Percentiles rank a stretch among this genome's conserved stretches.
These are phyloP conservation scores for Hypomontagnella submonticulosa DNA, from an alignment of 495 filamentous ascomycete genomes.

Conservation along the genomic window DNA sequence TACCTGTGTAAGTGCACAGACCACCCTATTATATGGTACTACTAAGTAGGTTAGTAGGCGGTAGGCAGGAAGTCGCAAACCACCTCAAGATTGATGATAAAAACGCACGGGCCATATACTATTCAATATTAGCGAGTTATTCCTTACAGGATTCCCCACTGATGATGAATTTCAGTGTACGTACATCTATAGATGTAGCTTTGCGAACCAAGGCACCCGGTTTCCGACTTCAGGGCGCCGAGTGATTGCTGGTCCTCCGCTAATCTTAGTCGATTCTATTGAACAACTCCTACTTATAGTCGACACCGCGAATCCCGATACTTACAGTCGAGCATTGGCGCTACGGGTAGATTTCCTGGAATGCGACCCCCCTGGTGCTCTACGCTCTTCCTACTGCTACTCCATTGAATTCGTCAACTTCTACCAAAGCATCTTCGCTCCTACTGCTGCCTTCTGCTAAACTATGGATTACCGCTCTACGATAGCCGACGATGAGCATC, in stretches of 20 bases:
- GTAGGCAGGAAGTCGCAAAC: too few relatives aligned
- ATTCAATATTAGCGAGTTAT: neutral
- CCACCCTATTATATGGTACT: neutral
- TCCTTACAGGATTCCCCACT: constrained; percentile 27
- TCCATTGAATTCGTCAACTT: constrained; percentile 6
- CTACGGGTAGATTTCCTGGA: constrained; percentile 9
- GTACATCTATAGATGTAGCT: too few relatives aligned
- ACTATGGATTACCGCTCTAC: constrained; percentile 87
- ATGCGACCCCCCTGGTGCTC: constrained; percentile 29
- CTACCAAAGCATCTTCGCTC: constrained; percentile 8
- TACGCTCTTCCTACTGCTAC: constrained; percentile 6
- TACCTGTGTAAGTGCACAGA: constrained; percentile 10
- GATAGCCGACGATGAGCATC: constrained; percentile 77
- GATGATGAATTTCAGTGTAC: constrained; percentile 38
- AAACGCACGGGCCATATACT: constrained; percentile 16
- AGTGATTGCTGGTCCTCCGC: constrained; percentile 17
- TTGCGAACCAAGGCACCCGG: constrained; percentile 18
- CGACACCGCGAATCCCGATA: neutral
- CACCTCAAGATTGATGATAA: too few relatives aligned
- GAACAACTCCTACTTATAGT: constrained; percentile 1
- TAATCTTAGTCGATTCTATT: constrained; percentile 5
- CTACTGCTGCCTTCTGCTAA: neutral
- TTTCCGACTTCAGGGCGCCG: constrained; percentile 12
- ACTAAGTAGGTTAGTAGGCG: too few relatives aligned
- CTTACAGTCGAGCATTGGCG: constrained; percentile 1